These are phyloP conservation scores for Vitis rupestris DNA, from an alignment of 164 flowering plant genomes.

Conservation along the genomic window DNA sequence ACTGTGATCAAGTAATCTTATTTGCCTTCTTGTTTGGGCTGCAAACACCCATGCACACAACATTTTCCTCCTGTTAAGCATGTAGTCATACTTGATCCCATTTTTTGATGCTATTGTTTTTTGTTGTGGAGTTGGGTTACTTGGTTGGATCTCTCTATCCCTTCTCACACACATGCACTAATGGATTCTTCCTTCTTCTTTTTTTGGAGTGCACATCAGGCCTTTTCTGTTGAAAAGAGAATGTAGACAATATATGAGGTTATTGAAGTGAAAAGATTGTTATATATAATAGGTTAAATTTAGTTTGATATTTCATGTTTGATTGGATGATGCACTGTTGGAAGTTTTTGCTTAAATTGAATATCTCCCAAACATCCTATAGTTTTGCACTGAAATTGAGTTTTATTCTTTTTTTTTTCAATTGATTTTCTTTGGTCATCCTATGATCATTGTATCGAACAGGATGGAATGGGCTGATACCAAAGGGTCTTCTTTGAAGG, in stretches of 20 bases:
- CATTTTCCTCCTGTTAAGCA: no score
- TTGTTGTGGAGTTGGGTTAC: no score
- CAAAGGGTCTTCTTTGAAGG: slow-evolving; percentile 23
- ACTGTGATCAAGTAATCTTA: neutral
- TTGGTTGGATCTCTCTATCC: no score
- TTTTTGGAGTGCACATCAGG: no score
- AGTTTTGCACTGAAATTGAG: neutral
- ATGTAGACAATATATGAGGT: neutral
- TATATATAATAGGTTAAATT: neutral
- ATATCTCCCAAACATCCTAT: neutral
- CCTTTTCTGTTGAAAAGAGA: neutral
- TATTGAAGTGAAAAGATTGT: neutral
- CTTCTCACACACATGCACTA: no score
- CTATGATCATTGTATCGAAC: slow-evolving; percentile 16
- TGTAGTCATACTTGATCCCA: no score
- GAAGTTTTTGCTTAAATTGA: neutral
- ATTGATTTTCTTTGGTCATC: neutral
- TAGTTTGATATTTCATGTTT: neutral
- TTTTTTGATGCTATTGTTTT: no score
- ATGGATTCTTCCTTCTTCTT: no score
- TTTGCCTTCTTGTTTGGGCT: slow-evolving; percentile 8
- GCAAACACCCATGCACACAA: slow-evolving; percentile 29
- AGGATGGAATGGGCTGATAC: slow-evolving; percentile 28
- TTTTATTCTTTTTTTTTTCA: neutral
- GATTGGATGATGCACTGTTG: slow-evolving; percentile 1